Conservation (phyloP, 441 rosid species). For the Gossypium schwendimanii region DNA sequence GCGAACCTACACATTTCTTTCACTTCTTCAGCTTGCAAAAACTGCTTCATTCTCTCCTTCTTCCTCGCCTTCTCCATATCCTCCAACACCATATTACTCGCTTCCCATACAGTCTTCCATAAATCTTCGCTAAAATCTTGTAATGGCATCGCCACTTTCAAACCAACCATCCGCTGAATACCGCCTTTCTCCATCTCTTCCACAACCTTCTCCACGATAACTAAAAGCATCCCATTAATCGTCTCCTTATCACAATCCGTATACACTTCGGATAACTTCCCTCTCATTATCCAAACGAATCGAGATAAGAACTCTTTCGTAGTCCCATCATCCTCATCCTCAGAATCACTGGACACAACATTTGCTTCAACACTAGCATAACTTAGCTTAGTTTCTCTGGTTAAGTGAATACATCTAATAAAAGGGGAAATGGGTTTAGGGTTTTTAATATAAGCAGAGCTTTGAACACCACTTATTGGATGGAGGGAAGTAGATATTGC, state of each 20-base stretch:
- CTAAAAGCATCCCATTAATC: constrained; percentile 62
- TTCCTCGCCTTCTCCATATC: constrained; percentile 78
- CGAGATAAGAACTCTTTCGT: constrained; percentile 72
- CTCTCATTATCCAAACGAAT: constrained; percentile 74
- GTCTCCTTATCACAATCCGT: constrained; percentile 51
- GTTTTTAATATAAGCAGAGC: constrained; percentile 11
- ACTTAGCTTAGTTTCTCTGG: constrained; percentile 23
- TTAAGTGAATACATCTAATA: constrained; percentile 38
- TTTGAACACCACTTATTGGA: constrained; percentile 10
- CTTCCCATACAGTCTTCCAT: constrained; percentile 81
- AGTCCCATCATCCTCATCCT: constrained; percentile 42
- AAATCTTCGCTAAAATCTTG: constrained; percentile 74
- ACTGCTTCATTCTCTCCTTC: constrained; percentile 76
- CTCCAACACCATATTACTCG: constrained; percentile 61
- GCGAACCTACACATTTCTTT: constrained; percentile 84
- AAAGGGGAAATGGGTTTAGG: constrained; percentile 16
- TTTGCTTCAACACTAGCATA: constrained; percentile 15
- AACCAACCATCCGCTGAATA: constrained; percentile 34
- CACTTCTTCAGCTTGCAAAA: constrained; percentile 63
- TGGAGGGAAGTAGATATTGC: constrained; percentile 17
- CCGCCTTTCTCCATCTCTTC: constrained; percentile 62
- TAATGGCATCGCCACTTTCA: constrained; percentile 24
- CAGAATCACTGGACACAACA: constrained; percentile 23
- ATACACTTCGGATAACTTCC: constrained; percentile 54
- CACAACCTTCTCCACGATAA: constrained; percentile 63